Percentiles rank a stretch among this genome's conserved stretches.
Evolutionary conservation across 352 stramenopile genomes (phyloP).

Genomic region (Phytophthora tentaculata): DNA sequence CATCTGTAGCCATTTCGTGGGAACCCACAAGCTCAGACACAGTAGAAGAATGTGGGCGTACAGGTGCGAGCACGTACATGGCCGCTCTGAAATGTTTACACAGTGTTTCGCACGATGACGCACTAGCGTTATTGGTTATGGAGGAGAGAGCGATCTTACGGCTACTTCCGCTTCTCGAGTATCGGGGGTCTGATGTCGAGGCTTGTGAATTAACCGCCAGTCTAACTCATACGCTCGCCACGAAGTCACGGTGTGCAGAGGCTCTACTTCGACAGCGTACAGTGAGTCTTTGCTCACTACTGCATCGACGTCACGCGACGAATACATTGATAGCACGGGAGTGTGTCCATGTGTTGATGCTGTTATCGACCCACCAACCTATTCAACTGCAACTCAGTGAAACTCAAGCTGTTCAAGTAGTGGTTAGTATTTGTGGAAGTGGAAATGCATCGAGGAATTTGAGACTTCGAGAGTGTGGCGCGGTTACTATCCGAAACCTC

Average conservation of each 20-base stretch:
- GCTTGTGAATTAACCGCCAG: constrained; percentile 51
- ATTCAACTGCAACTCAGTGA: constrained; percentile 62
- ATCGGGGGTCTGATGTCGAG: constrained; percentile 41
- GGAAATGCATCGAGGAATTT: constrained; percentile 21
- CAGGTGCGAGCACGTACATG: constrained; percentile 44
- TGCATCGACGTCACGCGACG: constrained; percentile 49
- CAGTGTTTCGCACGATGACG: constrained; percentile 70
- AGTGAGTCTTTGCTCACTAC: constrained; percentile 61
- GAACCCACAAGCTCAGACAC: constrained; percentile 5
- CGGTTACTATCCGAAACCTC: constrained; percentile 70
- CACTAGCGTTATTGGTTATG: constrained; percentile 60
- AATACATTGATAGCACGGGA: constrained; percentile 49
- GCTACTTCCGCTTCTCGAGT: constrained; percentile 55
- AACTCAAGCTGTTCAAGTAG: constrained; percentile 67
- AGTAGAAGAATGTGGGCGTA: not conserved
- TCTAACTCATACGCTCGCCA: constrained; percentile 54
- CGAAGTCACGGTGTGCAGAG: constrained; percentile 56
- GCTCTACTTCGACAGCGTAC: constrained; percentile 52
- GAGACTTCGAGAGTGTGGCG: constrained; percentile 59
- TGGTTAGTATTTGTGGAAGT: constrained; percentile 56
- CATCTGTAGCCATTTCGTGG: constrained; percentile 20
- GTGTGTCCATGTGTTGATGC: constrained; percentile 56
- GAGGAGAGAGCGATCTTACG: constrained; percentile 56
- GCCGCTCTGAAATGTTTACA: constrained; percentile 73
- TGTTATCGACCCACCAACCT: constrained; percentile 73